Base-by-base conservation (phyloP, 2,329 filamentous ascomycete genomes). In the Amesomyces nigricolor region DNA sequence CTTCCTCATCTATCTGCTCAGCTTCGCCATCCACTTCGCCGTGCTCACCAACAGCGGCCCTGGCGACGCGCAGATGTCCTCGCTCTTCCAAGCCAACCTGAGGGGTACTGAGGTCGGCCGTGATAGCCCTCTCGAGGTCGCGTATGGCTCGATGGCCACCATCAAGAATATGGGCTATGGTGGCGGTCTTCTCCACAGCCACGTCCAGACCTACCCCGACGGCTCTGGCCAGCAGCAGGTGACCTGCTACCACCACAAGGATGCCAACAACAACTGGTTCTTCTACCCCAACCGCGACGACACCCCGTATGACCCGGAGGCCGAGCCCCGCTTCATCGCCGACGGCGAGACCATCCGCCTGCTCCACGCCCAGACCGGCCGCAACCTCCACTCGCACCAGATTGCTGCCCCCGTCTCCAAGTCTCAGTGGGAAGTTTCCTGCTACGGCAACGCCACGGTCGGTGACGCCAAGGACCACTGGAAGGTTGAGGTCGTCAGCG, bases 81-180 rank as follows among this genome's bases (percentile, higher is more conserved):
- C 94, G 26, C 83, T 99, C 49, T 99, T 99, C 81, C 94, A 99
- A 72, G 94, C 95, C 47, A 99, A 99, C 69, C 80, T 99, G 38
- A 86, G 84, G 65, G 94, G 94, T 26, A 97, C 92, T 10, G 88
- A 95, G 62, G 92, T 99, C 59, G 92, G 92, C 67, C 91, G 89
- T 71, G 88, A 96, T 71, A 96, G 91, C 67, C 94, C 95, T 19
- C 80, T 99, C 14, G 94, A 99, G 69, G 79, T 99, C 62, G 92
- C 91, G 5, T 78, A 88, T 61, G 94, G 95, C 26, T 99, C 94
- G 37, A 85, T 88, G 57, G 88, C 87, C 8, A 99, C 94, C 0
- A 77, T 99, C 63, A 99, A 99, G 80, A 99, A 99, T 71, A 99
- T 97, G 94, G 94, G 94, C 32, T 99, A 99, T 66, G 94, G 94